Base-by-base conservation (phyloP, 2,329 filamentous ascomycete species). In the Xylaria sp. region DNA sequence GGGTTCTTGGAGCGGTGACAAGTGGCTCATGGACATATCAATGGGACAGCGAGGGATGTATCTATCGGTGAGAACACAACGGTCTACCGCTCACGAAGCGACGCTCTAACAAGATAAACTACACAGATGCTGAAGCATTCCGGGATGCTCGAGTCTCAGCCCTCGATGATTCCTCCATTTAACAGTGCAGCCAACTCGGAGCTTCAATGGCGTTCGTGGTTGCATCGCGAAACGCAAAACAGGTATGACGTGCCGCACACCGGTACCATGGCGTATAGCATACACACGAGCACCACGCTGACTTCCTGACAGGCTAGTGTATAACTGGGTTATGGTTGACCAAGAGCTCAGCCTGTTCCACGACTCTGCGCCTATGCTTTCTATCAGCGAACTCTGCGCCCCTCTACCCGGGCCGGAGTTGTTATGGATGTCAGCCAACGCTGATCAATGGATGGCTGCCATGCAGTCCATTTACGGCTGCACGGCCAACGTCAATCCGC, bases 11-110 rank as follows among this genome's bases (percentile, higher is more conserved):
- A 88, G 86, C 66, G 87, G 87, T 42, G 87, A 90, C 69, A 89
- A 89, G 71, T 89, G 87, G 86, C 84, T 89, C 60, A 90, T 89
- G 86, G 86, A 90, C 64, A 88, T 89, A 60, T 83, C 86, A 39
- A 88, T 89, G 85, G 86, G 87, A 24, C 87, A 89, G 69, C 79
- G 86, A 44, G 85, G 85, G 52, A 89, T 89, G 85, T 90, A 90
- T 68, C 79, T 88, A 55, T 81, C 86, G 54, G 79, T 82, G 63
- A 74, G 78, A 20, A 26, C n/a, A 18, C 41, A 42, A 55, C 34
- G 45, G 42, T 44, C 26, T 20, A 19, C 26, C 4, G 13, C 18
- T 8, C 37, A 1, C 37, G 17, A 17, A 16, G 7, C 24, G 39
- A 46, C 22, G 6, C 20, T 26, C 38, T 62, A 44, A 61, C 49